These are phyloP conservation scores for Skeletonema potamos DNA, from an alignment of 108 stramenopile species.

Conservation along the genomic window DNA sequence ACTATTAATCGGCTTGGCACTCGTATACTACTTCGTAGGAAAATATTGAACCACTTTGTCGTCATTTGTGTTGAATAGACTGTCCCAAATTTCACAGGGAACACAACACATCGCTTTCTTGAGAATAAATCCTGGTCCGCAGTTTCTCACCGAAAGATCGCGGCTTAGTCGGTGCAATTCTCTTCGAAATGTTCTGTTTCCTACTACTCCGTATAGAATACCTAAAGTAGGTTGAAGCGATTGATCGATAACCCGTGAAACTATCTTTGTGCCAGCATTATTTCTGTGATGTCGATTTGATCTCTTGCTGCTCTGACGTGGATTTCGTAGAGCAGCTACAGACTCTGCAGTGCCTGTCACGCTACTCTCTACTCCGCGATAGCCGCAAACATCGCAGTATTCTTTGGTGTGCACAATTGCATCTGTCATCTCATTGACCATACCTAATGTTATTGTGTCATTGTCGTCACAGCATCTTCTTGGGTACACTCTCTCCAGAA, in stretches of 20 bases:
- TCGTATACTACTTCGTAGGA: constrained; percentile 19
- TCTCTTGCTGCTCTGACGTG: constrained; percentile 15
- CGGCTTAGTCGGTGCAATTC: constrained; percentile 45
- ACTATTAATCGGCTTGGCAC: not conserved
- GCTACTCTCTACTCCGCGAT: constrained; percentile 5
- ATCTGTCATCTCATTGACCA: constrained; percentile 23
- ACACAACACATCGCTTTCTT: constrained; percentile 49
- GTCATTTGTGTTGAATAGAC: constrained; percentile 18
- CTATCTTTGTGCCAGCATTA: constrained; percentile 42
- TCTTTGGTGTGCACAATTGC: constrained; percentile 5
- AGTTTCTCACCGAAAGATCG: constrained; percentile 57
- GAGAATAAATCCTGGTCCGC: constrained; percentile 70
- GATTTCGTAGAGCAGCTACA: not conserved
- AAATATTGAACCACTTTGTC: constrained; percentile 3
- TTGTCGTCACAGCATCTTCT: constrained; percentile 77
- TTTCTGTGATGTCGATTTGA: constrained; percentile 17
- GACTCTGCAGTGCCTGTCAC: not conserved
- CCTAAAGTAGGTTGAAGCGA: constrained; percentile 58
- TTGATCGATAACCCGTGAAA: constrained; percentile 47
- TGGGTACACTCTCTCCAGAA: constrained; percentile 69
- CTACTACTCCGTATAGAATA: constrained; percentile 50
- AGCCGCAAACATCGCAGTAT: constrained; percentile 7
- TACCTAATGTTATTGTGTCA: constrained; percentile 24
- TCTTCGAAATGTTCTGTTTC: constrained; percentile 45
- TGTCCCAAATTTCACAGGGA: constrained; percentile 33